A percentile compares a stretch with the other conserved stretches of the same genome.
Conservation (phyloP, 164 flowering plant species). For the Nymphaea colorata region DNA sequence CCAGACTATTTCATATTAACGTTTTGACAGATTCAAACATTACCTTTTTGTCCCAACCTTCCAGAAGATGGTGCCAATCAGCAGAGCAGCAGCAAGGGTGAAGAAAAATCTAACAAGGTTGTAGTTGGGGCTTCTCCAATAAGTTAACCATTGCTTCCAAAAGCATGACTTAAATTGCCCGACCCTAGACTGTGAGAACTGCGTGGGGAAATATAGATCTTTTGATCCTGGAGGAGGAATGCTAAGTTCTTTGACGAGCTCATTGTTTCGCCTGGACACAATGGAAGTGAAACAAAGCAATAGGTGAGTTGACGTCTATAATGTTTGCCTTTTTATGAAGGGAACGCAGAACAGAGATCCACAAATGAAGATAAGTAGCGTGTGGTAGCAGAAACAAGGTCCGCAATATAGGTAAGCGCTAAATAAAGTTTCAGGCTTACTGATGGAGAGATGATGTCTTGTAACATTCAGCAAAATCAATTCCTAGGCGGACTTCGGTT, state of each 20-base stretch:
- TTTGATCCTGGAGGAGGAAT: conserved; percentile 57
- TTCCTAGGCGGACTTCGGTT: conserved; percentile 57
- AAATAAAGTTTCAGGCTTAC: conserved; percentile 30
- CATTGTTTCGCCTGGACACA: conserved; percentile 54
- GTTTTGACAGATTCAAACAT: background rate
- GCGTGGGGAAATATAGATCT: conserved; percentile 60
- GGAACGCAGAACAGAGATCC: background rate
- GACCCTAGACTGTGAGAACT: conserved; percentile 58
- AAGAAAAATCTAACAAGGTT: conserved; percentile 72
- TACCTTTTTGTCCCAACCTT: conserved; percentile 55
- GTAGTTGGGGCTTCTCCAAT: conserved; percentile 96
- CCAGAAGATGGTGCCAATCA: conserved; percentile 87
- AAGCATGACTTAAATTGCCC: conserved; percentile 88
- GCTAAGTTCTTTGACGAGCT: conserved; percentile 58
- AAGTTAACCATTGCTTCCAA: conserved; percentile 94
- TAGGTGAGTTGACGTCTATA: background rate
- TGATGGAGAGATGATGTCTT: conserved; percentile 53
- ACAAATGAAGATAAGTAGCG: background rate
- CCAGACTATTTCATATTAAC: background rate
- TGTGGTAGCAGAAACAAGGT: background rate
- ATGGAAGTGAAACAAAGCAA: background rate
- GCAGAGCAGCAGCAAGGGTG: conserved; percentile 52
- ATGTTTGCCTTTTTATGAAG: background rate
- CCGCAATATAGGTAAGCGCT: too few relatives aligned
- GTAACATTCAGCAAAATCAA: conserved; percentile 79